Conservation (phyloP, 805 yeast genomes). For the Metschnikowia arizonensis region DNA sequence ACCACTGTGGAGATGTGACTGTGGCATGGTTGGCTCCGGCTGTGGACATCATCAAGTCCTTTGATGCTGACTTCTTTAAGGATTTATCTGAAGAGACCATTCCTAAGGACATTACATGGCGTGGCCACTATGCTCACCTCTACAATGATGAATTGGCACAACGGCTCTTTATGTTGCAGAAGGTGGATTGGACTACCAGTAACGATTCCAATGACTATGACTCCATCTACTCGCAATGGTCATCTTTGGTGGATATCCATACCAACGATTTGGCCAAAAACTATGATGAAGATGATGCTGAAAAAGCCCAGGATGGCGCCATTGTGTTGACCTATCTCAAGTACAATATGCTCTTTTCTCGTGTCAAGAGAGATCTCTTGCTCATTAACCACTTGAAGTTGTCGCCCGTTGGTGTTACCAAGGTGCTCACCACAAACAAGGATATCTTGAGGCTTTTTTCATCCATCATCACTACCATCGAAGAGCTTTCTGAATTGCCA, state of each 20-base stretch:
- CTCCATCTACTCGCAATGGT: slow-evolving; percentile 58
- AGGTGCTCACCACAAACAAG: slow-evolving; percentile 19
- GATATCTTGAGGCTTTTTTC: slow-evolving; percentile 50
- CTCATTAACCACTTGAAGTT: slow-evolving; percentile 36
- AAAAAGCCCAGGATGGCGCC: slow-evolving; percentile 65
- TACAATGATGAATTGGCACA: slow-evolving; percentile 70
- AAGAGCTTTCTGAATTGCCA: slow-evolving; percentile 71
- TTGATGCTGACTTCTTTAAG: slow-evolving; percentile 37
- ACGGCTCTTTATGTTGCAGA: slow-evolving; percentile 42
- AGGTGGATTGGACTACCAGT: slow-evolving; percentile 24
- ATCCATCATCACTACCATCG: slow-evolving; percentile 48
- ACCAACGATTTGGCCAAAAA: slow-evolving; percentile 48
- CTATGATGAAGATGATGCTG: slow-evolving; percentile 47
- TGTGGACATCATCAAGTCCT: slow-evolving; percentile 34
- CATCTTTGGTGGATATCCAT: slow-evolving; percentile 62
- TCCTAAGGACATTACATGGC: slow-evolving; percentile 43
- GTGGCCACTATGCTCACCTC: slow-evolving; percentile 54
- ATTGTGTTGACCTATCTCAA: slow-evolving; percentile 71
- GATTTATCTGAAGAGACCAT: slow-evolving; percentile 25
- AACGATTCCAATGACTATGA: slow-evolving; percentile 51
- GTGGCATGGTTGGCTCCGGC: slow-evolving; percentile 37
- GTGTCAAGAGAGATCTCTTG: slow-evolving; percentile 66
- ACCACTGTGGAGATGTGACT: slow-evolving; percentile 33
- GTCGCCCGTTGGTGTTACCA: slow-evolving; percentile 10
- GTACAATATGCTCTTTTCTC: slow-evolving; percentile 60